Evolutionary conservation across 768 basidiomycete genomes (phyloP).

Genomic region (Russula sp.): DNA sequence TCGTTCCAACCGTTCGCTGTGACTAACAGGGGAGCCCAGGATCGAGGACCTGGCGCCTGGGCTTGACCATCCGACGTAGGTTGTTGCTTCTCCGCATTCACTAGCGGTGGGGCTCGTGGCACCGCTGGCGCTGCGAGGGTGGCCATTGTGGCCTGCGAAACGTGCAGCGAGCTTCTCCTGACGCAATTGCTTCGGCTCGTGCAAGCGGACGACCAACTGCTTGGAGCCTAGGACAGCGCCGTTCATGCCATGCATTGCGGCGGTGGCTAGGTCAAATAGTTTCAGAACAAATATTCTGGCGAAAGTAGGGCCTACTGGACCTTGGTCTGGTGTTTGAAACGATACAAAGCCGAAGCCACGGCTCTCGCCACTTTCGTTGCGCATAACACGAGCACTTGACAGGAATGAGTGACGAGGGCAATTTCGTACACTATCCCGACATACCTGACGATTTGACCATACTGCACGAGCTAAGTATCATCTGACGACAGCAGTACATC

Average conservation of each 20-base stretch:
- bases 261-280: constrained; percentile 42
- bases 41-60: constrained; percentile 51
- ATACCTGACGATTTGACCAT: constrained; percentile 85
- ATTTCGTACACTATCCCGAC: not conserved
- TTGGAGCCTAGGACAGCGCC: constrained; percentile 65
- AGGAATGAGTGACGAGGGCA: constrained; percentile 1
- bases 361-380: constrained; percentile 73
- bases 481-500: not conserved
- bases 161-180: constrained; percentile 83
- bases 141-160: constrained; percentile 69
- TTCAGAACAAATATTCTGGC: constrained; percentile 10
- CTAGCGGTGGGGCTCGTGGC: constrained; percentile 81
- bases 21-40: constrained; percentile 53
- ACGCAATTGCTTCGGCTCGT: constrained; percentile 88
- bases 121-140: constrained; percentile 74
- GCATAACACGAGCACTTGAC: constrained; percentile 86
- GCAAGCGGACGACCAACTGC: constrained; percentile 77
- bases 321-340: constrained; percentile 78
- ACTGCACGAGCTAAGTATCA: constrained; percentile 38
- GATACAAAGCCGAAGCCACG: constrained; percentile 92
- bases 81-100: constrained; percentile 61
- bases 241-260: constrained; percentile 79
- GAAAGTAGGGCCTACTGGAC: constrained; percentile 27
- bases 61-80: constrained; percentile 66
- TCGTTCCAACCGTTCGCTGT: constrained; percentile 53